phyloP scores from a whole-genome alignment of 208 protist genomes.

The Lotmaria passim region DNA sequence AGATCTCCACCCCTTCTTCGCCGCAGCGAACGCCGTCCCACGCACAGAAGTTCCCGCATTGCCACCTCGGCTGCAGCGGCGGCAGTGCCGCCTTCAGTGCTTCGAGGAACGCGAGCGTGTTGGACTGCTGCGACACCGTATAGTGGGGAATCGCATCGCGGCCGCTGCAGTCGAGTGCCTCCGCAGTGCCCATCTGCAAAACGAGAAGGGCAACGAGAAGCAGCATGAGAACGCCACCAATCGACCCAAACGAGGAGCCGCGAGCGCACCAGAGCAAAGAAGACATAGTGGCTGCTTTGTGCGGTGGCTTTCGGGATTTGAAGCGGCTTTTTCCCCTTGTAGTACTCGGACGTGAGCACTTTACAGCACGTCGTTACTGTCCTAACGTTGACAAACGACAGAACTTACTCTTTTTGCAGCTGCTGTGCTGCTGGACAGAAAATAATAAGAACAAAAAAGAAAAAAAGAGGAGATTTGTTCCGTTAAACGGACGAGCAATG shows the following conservation, averaged over 20 bases:
- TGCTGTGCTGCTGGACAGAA: too few species aligned
- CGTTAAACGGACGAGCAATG: slow-evolving; percentile 18
- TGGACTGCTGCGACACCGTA: background rate
- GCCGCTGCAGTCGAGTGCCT: background rate
- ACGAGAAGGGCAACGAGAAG: too few species aligned
- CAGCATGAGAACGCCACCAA: too few species aligned
- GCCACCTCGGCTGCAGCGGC: background rate
- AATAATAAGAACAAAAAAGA: slow-evolving; percentile 13
- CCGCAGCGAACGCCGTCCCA: slow-evolving; percentile 7
- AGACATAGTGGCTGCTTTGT: too few species aligned
- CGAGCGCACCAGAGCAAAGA: too few species aligned
- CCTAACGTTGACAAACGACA: too few species aligned
- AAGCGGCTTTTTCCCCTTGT: too few species aligned
- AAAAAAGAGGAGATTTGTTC: slow-evolving; percentile 23
- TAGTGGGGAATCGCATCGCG: background rate
- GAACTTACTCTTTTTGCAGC: too few species aligned
- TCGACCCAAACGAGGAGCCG: too few species aligned
- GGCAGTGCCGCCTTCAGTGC: background rate
- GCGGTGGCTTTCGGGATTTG: too few species aligned
- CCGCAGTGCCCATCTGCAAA: background rate
- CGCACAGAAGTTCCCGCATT: slow-evolving; percentile 10
- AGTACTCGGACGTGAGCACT: too few species aligned
- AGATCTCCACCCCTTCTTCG: background rate
- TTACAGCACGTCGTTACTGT: too few species aligned
- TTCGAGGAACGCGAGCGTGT: slow-evolving; percentile 1